Evolutionary conservation across 495 filamentous ascomycete species (phyloP).

Genomic region (Amorphotheca resinae): DNA sequence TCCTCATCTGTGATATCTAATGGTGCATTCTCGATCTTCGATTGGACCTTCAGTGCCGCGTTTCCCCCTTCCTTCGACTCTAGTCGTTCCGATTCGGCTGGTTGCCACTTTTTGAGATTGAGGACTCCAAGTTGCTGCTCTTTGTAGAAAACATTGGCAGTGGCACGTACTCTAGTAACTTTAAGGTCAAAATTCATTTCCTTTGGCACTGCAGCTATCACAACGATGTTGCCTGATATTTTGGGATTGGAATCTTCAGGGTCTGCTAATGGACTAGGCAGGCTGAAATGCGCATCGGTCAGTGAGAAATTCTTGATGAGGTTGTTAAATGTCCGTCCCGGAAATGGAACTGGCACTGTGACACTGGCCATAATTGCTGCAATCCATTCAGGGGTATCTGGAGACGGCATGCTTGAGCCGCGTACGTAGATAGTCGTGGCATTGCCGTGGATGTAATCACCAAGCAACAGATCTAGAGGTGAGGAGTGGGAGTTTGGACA

Average conservation of each 20-base stretch:
- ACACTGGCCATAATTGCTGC: conserved; percentile 66
- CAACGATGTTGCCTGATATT: conserved; percentile 71
- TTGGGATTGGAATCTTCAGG: conserved; percentile 63
- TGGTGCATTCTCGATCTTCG: conserved; percentile 63
- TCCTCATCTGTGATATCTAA: conserved; percentile 66
- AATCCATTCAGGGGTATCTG: conserved; percentile 67
- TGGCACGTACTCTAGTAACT: conserved; percentile 60
- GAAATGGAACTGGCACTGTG: conserved; percentile 73
- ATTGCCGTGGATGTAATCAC: conserved; percentile 66
- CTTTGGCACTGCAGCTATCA: conserved; percentile 60
- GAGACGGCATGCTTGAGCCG: conserved; percentile 53
- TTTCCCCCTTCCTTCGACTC: conserved; percentile 33
- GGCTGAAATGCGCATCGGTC: conserved; percentile 65
- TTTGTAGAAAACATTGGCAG: conserved; percentile 67
- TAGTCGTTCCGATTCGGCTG: conserved; percentile 63
- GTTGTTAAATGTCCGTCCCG: conserved; percentile 65
- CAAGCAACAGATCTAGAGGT: conserved; percentile 74
- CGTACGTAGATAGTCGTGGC: conserved; percentile 67
- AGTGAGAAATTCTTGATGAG: conserved; percentile 78
- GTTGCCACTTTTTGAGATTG: conserved; percentile 68
- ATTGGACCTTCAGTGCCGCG: conserved; percentile 54
- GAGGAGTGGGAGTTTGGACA: conserved; percentile 69
- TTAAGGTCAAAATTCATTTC: conserved; percentile 76
- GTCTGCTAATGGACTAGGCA: conserved; percentile 66
- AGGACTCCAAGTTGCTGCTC: conserved; percentile 63